Percentiles rank a stretch among this genome's conserved stretches.
phyloP scores from a whole-genome alignment of 768 basidiomycete species.

The Hericium coralloides region DNA sequence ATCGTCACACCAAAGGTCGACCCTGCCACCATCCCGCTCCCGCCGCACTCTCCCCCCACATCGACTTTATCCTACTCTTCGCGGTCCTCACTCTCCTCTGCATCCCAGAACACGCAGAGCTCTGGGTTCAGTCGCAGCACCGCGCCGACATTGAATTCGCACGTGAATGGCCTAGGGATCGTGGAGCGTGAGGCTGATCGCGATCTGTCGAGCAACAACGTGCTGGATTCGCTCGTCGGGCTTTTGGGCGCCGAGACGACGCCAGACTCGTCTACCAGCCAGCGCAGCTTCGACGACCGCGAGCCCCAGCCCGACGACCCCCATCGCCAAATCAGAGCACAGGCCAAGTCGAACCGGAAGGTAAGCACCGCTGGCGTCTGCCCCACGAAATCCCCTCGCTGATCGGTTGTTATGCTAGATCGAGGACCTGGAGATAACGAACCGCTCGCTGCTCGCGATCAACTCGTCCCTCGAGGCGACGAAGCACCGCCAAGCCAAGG shows the following conservation, averaged over 20 bases:
- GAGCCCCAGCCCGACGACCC: conserved; percentile 18
- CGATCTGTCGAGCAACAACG: not conserved
- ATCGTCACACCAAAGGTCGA: conserved; percentile 35
- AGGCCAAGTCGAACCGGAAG: conserved; percentile 84
- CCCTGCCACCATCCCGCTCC: conserved; percentile 47
- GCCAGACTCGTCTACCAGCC: not conserved
- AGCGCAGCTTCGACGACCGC: not conserved
- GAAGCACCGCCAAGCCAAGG: conserved; percentile 72
- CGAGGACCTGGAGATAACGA: conserved; percentile 87
- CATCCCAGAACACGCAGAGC: conserved; percentile 28
- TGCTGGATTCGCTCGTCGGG: conserved; percentile 1
- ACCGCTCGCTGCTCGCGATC: conserved; percentile 76
- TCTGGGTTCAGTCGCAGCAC: conserved; percentile 31
- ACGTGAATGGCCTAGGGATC: conserved; percentile 22
- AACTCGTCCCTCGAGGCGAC: conserved; percentile 75
- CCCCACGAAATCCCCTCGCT: not conserved
- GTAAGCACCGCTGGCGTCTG: conserved; percentile 27
- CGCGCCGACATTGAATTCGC: conserved; percentile 33
- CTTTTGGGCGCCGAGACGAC: conserved; percentile 2
- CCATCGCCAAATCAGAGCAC: conserved; percentile 51
- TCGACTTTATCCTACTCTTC: conserved; percentile 75
- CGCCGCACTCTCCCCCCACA: conserved; percentile 61
- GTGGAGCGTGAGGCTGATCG: not conserved
- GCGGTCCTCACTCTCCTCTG: conserved; percentile 52
- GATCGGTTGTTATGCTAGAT: conserved; percentile 51